Base-by-base conservation (phyloP, 495 filamentous ascomycete genomes). In the Aspergillus conjunctus region DNA sequence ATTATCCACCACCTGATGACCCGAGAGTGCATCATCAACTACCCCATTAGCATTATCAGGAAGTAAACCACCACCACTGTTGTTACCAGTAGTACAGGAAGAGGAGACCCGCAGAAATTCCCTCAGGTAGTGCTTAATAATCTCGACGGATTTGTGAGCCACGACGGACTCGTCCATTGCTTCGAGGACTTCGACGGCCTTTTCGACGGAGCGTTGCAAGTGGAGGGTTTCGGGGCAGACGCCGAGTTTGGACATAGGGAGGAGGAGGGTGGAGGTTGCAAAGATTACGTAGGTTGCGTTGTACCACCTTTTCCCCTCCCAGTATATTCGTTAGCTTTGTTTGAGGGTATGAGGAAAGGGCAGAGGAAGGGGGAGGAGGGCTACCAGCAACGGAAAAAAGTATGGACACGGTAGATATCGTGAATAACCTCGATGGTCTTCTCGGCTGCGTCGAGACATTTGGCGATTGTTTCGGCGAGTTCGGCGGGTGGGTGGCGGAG, bases 211-310 rank as follows among this genome's bases (percentile, higher is more conserved):
- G 4, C 62, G 65, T 3, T 67, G 64, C 1, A 77, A 63, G 0
- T 71, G 66, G 58, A 70, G 70, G 1, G 72, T 73, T 30, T 76
- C 67, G 2, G 62, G 37, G 59, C 67, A 72, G 60, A 71, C 71
- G 30, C 70, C 73, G 0, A 71, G 66, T 34, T 72, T 73, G 32
- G 71, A 75, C 68, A 77, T 70, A 12, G 71, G 72, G 10, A 77
- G 69, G 30, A 79, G 74, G 12, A 78, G 69, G 0, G 71, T 75
- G 9, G 74, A 73, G n/a, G 71, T 75, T 44, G 76, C 74, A 41
- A 78, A 75, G 68, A 77, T 76, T 4, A 78, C 70, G 44, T 77
- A 78, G 3, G 76, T 78, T 50, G 73, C 76, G 56, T 78, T 78
- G 51, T 78, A 79, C 76, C 76, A 79, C 75, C 75, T 76, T 17